Conservation (phyloP, 2,329 filamentous ascomycete genomes). For the Acrocalymma vagum region DNA sequence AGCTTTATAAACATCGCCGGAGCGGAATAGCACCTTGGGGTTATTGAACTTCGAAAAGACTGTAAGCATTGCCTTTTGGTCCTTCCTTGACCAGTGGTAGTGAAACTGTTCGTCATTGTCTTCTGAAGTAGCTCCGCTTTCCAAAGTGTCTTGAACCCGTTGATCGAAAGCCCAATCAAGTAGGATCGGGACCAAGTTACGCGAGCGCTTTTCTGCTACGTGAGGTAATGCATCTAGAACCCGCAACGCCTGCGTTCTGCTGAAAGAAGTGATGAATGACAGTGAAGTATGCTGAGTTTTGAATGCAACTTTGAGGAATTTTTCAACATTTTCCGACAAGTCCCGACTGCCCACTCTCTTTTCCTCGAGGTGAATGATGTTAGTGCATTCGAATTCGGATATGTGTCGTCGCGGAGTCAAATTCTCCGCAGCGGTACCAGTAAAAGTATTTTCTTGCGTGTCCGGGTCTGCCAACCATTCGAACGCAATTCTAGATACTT, state of each 20-base stretch:
- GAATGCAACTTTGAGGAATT: constrained; percentile 70
- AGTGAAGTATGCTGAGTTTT: constrained; percentile 68
- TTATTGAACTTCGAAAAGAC: constrained; percentile 89
- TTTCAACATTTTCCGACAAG: constrained; percentile 33
- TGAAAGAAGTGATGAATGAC: constrained; percentile 61
- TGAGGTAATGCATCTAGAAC: constrained; percentile 77
- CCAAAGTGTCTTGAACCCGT: constrained; percentile 10
- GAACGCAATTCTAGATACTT: constrained; percentile 76
- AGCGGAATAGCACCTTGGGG: constrained; percentile 81
- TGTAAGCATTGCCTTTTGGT: constrained; percentile 83
- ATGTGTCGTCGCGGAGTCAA: constrained; percentile 44
- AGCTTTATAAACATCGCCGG: constrained; percentile 77
- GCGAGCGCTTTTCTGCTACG: constrained; percentile 85
- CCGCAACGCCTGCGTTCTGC: constrained; percentile 80
- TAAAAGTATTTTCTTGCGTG: constrained; percentile 12
- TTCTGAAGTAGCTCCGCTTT: constrained; percentile 23
- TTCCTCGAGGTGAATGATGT: constrained; percentile 64
- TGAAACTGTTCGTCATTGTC: constrained; percentile 12
- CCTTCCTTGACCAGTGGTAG: constrained; percentile 73
- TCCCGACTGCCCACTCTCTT: constrained; percentile 22
- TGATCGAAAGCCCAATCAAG: constrained; percentile 72
- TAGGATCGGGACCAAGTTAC: constrained; percentile 84
- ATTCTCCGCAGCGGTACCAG: constrained; percentile 9
- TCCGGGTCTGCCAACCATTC: constrained; percentile 68
- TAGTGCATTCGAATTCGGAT: constrained; percentile 87